A percentile compares a stretch with the other conserved stretches of the same genome.
phyloP scores from a whole-genome alignment of 345 rosid species.

The Eutrema japonicum region DNA sequence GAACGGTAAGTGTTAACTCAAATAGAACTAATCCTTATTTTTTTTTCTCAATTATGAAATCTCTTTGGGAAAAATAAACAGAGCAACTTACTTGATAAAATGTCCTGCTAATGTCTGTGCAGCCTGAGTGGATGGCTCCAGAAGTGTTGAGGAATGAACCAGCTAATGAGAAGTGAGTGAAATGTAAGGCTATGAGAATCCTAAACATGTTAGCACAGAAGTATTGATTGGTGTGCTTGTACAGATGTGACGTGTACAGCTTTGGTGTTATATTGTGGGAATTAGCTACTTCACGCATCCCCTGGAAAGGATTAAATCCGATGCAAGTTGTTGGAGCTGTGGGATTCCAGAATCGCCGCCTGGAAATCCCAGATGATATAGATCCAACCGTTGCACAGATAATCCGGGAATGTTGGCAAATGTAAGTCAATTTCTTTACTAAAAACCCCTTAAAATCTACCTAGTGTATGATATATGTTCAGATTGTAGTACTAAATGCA shows the following conservation, averaged over 20 bases:
- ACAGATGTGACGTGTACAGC: slow-evolving; percentile 97
- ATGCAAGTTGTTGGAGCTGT: slow-evolving; percentile 99
- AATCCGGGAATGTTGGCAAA: slow-evolving; percentile 86
- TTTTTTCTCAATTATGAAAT: not conserved
- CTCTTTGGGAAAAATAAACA: slow-evolving; percentile 17
- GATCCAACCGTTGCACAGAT: slow-evolving; percentile 80
- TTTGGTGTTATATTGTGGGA: slow-evolving; percentile 99
- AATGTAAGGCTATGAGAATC: slow-evolving; percentile 12
- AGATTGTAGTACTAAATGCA: not conserved
- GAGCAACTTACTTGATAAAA: slow-evolving; percentile 11
- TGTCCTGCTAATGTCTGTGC: slow-evolving; percentile 41
- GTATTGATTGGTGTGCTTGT: slow-evolving; percentile 36
- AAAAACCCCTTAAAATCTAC: not conserved
- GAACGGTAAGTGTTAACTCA: slow-evolving; percentile 63
- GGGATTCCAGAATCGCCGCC: slow-evolving; percentile 92
- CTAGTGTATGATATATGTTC: not conserved
- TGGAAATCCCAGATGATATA: slow-evolving; percentile 73
- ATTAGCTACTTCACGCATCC: slow-evolving; percentile 68
- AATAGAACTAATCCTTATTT: not conserved
- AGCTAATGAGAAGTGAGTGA: slow-evolving; percentile 90
- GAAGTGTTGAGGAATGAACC: slow-evolving; percentile 98
- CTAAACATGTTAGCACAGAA: slow-evolving; percentile 3
- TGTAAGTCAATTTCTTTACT: slow-evolving; percentile 53
- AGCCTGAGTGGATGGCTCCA: slow-evolving; percentile 99
- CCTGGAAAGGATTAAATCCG: slow-evolving; percentile 98